Evolutionary conservation across 1,139 yeast genomes (phyloP), one percentile per base, ranked within the genome.

Genomic region (Hyphopichia pseudoburtonii): DNA sequence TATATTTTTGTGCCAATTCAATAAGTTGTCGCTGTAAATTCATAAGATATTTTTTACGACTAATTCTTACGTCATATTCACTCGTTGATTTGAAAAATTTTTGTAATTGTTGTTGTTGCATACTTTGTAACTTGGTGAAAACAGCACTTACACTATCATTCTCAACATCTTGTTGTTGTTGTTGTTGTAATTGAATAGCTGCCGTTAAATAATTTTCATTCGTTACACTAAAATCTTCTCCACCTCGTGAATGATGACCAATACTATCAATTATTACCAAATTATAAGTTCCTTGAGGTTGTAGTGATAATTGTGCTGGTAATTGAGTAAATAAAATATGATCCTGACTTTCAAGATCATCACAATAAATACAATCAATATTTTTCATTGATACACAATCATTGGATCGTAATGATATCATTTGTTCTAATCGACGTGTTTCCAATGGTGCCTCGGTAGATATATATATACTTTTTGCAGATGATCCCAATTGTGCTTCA

Each of bases 401-500:
- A 11, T 30, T 27, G 45, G 33, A 46, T 7, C 41, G 36, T 36
- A 60, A 50, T 37, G 50, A 52, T 9, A 57, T 45, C 30, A 63
- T 54, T 21, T 69, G 70, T 3, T 46, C 35, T 10, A 86, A 56
- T 43, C 95, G 58, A 34, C 72, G 67, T 0, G 95, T 85, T 38
- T 86, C 87, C 27, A 86, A 51, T 14, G 76, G 77, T 2, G 84
- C 74, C 55, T 90, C 97, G 0, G 96, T 89, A 0, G 92, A 77
- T 1, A 90, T 78, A 51, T 76, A 83, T 12, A 89, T 72, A 16
- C 85, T 78, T 32, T 66, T 62, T n/a, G n/a, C n/a, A 10, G 25
- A 12, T 14, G 28, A 21, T 16, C 6, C 15, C 16, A 73, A 46
- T 45, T 83, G 89, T 6, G 82, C 77, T 3, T 79, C 62, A 7